Evolutionary conservation across 202 grass and related monocot genomes (phyloP).

Genomic region (Sporobolus alterniflorus): DNA sequence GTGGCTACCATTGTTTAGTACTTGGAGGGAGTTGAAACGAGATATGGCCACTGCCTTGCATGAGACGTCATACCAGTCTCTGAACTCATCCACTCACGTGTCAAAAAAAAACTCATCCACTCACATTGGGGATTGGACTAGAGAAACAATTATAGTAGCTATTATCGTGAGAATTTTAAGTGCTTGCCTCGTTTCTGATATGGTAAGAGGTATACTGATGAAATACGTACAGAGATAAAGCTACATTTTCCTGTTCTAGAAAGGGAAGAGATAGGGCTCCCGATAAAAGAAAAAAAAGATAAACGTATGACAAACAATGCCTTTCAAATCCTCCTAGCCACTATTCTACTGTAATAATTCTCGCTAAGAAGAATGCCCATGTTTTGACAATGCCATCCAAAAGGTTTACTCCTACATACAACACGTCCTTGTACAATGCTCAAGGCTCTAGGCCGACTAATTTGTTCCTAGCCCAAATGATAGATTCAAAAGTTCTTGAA

Average conservation of each 20-base stretch:
- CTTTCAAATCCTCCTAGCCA: no score
- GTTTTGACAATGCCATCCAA: no score
- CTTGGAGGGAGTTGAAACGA: no score
- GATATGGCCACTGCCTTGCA: neutral
- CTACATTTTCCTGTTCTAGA: neutral
- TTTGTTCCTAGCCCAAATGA: no score
- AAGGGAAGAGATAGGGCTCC: neutral
- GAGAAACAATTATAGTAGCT: neutral
- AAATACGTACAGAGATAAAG: neutral
- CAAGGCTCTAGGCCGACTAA: no score
- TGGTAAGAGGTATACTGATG: neutral
- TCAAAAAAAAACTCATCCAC: neutral
- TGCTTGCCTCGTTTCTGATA: neutral
- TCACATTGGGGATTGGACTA: neutral
- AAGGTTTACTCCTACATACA: no score
- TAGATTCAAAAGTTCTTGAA: no score
- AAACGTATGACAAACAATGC: no score
- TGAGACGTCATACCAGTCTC: constrained; percentile 1
- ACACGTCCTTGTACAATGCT: no score
- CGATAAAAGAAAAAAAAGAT: neutral
- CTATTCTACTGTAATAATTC: no score
- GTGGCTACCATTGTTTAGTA: no score
- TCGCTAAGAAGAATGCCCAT: no score
- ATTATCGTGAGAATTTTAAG: neutral
- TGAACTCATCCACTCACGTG: neutral